These are phyloP conservation scores for Scedosporium aurantiacum DNA, from an alignment of 2,329 filamentous ascomycete species.

Conservation along the genomic window DNA sequence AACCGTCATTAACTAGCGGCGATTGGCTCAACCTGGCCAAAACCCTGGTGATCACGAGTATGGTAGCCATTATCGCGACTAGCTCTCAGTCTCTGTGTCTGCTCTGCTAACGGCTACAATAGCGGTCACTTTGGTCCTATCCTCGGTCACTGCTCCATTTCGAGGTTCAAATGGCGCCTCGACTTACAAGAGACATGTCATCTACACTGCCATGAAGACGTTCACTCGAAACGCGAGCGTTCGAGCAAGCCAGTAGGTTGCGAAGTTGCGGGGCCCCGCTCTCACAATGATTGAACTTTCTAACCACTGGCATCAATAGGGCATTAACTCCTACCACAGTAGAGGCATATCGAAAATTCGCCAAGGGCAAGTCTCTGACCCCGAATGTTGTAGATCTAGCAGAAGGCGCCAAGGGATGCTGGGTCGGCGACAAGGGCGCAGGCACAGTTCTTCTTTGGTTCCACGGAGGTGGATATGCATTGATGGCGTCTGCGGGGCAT, in stretches of 20 bases:
- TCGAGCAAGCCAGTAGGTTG: neutral
- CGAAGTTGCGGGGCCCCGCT: too few relatives aligned
- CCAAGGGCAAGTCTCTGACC: neutral
- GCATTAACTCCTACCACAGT: neutral
- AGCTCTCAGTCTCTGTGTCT: neutral
- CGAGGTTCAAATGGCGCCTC: neutral
- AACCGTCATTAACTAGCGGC: neutral
- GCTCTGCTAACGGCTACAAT: neutral
- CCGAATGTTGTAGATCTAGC: neutral
- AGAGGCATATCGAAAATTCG: neutral
- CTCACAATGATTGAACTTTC: too few relatives aligned
- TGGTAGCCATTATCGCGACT: neutral
- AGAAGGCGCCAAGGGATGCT: neutral
- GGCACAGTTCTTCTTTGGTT: neutral
- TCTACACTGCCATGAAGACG: neutral
- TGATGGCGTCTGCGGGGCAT: neutral
- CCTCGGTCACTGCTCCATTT: neutral
- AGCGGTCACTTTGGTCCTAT: neutral
- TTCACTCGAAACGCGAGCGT: neutral
- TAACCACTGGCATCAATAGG: neutral
- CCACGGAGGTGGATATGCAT: neutral
- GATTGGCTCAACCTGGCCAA: neutral
- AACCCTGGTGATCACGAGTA: neutral
- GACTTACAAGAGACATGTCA: neutral
- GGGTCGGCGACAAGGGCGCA: neutral